Base-by-base conservation (phyloP, 306 rosid genomes). In the Cicer bijugum region DNA sequence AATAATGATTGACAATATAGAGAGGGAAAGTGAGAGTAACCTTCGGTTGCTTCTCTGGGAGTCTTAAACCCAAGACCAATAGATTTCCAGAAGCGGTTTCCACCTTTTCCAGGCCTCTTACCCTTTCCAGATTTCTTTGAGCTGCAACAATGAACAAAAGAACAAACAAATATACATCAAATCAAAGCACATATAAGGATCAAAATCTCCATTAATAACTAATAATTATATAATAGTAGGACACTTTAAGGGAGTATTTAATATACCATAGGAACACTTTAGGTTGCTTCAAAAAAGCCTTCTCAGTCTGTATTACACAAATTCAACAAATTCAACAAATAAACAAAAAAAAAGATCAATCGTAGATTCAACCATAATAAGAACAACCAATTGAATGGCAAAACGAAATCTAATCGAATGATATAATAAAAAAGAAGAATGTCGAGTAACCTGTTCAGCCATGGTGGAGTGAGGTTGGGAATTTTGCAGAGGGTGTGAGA, bases 1-100 rank as follows among this genome's bases (percentile, higher is more conserved):
- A 28, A 28, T 28, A 28, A 28, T 28, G 35, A 28, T 28, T 28
- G 35, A 28, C 4, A 28, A 28, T 28, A 28, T 28, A 28, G 0
- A 28, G 5, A 28, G 35, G 35, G 35, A 28, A 28, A 28, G 35
- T 28, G 17, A 50, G 4, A 17, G 5, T 11, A 19, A 16, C 40
- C 69, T 58, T 11, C 45, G 10, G 38, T 43, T 42, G 98, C 98
- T 2, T 92, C 98, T 37, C 87, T 86, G 7, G 98, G 98, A 5
- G 91, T 92, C 91, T 92, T 92, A 53, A 90, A 92, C 51, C 96
- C 91, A 60, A 92, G 88, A 0, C 98, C 98, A 78, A 89, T 10
- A 71, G 81, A 86, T 83, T 92, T 92, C 84, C 82, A 92, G 58
- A 84, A 90, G 46, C 97, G 91, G 14, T 92, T 92, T 0, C 98